phyloP scores from a whole-genome alignment of 2,329 filamentous ascomycete species.

The Botrytis aclada region DNA sequence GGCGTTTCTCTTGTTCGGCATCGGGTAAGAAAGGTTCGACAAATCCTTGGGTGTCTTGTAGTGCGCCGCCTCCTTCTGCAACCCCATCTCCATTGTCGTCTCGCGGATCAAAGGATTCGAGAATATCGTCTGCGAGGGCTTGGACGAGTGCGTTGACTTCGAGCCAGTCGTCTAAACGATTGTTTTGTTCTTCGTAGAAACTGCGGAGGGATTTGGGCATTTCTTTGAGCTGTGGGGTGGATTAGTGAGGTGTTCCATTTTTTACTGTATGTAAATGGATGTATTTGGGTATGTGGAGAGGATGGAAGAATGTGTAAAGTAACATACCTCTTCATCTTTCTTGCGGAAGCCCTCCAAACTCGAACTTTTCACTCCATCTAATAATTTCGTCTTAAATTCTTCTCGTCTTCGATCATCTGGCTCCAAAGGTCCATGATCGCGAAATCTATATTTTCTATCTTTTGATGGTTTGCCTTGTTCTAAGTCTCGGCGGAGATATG shows the following conservation, averaged over 20 bases:
- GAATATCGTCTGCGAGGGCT: constrained; percentile 54
- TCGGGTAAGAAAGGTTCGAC: constrained; percentile 55
- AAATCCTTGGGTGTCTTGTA: constrained; percentile 48
- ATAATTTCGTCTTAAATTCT: constrained; percentile 28
- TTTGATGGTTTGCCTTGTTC: constrained; percentile 20
- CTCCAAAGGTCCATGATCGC: constrained; percentile 26
- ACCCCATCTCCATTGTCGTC: constrained; percentile 56
- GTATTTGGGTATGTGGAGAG: neutral
- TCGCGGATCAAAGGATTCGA: constrained; percentile 56
- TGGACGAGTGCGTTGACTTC: constrained; percentile 57
- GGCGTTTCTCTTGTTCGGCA: constrained; percentile 49
- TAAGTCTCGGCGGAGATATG: constrained; percentile 12
- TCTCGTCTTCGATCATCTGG: constrained; percentile 29
- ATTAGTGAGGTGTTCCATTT: neutral
- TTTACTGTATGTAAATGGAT: neutral
- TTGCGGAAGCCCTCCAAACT: constrained; percentile 27
- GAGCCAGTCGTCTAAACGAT: constrained; percentile 54
- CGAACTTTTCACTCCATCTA: constrained; percentile 24
- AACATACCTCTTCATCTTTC: constrained; percentile 26
- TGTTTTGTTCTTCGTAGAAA: constrained; percentile 56
- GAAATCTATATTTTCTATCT: constrained; percentile 30
- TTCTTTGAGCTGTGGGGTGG: constrained; percentile 43
- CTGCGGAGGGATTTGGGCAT: constrained; percentile 51
- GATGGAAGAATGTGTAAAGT: neutral
- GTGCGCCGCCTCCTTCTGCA: constrained; percentile 49